phyloP scores from a whole-genome alignment of 208 protist species.

The Borovskyia barvae region DNA sequence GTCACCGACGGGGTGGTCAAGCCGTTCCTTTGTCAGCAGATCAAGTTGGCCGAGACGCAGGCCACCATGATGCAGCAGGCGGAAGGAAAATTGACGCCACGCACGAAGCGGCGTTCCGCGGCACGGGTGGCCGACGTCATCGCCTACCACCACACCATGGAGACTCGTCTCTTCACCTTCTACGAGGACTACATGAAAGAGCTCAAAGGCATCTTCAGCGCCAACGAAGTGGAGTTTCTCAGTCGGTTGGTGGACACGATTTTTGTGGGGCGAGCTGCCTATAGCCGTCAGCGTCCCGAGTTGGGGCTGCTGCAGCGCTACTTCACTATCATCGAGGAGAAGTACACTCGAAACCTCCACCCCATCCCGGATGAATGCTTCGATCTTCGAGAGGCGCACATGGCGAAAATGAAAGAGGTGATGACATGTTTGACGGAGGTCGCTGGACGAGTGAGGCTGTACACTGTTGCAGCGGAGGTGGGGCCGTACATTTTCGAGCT shows the following conservation, averaged over 20 bases:
- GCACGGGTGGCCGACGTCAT: slow-evolving; percentile 72
- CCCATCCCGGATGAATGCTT: slow-evolving; percentile 65
- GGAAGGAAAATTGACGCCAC: slow-evolving; percentile 61
- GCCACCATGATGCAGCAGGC: slow-evolving; percentile 44
- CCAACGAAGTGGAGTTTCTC: slow-evolving; percentile 65
- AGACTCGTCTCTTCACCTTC: slow-evolving; percentile 61
- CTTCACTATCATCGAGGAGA: slow-evolving; percentile 71
- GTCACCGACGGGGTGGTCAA: slow-evolving; percentile 80
- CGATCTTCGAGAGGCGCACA: slow-evolving; percentile 82
- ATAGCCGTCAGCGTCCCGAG: slow-evolving; percentile 44
- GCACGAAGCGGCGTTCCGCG: slow-evolving; percentile 50
- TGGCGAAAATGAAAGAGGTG: slow-evolving; percentile 74
- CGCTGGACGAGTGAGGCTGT: slow-evolving; percentile 45
- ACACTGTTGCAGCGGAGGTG: slow-evolving; percentile 45
- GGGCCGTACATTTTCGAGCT: slow-evolving; percentile 59
- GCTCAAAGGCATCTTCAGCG: slow-evolving; percentile 49
- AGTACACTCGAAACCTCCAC: slow-evolving; percentile 77
- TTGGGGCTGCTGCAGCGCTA: slow-evolving; percentile 68
- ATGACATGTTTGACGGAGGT: slow-evolving; percentile 67
- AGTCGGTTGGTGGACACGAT: slow-evolving; percentile 56
- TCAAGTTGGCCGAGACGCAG: slow-evolving; percentile 75
- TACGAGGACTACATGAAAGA: slow-evolving; percentile 65
- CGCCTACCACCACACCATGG: slow-evolving; percentile 67
- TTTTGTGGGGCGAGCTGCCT: slow-evolving; percentile 45
- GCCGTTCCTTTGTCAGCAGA: slow-evolving; percentile 73